phyloP scores from a whole-genome alignment of 2,329 filamentous ascomycete genomes.

The Stagonosporopsis chrysanthemi region DNA sequence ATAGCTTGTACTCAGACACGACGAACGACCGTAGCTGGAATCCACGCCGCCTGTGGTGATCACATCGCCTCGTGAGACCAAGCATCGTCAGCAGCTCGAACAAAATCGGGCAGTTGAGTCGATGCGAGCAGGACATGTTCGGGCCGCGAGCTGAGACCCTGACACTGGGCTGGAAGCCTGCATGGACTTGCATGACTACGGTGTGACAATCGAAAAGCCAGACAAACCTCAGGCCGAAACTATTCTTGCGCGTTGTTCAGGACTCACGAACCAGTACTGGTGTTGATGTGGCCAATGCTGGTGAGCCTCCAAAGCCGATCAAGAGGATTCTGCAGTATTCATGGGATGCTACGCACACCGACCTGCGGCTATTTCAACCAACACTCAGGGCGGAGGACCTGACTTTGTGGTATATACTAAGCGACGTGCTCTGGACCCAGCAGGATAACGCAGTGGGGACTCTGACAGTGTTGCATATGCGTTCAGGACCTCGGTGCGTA shows the following conservation, averaged over 20 bases:
- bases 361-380: neutral
- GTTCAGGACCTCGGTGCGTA: neutral
- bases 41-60: neutral
- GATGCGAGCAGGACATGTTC: conserved; percentile 15
- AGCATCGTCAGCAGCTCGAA: neutral
- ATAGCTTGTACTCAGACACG: neutral
- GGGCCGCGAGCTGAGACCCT: conserved; percentile 7
- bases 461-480: neutral
- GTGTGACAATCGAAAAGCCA: conserved; percentile 1
- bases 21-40: neutral
- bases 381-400: neutral
- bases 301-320: neutral
- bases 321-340: neutral
- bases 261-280: neutral
- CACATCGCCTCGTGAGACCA: neutral
- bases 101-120: neutral
- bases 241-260: neutral
- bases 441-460: neutral
- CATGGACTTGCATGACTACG: conserved; percentile 2
- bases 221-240: neutral
- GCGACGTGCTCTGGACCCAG: neutral
- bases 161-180: neutral
- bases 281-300: neutral
- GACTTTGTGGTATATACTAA: neutral
- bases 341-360: neutral